These are phyloP conservation scores for Arachnomyces sp. DNA, from an alignment of 2,329 filamentous ascomycete genomes.

Conservation along the genomic window DNA sequence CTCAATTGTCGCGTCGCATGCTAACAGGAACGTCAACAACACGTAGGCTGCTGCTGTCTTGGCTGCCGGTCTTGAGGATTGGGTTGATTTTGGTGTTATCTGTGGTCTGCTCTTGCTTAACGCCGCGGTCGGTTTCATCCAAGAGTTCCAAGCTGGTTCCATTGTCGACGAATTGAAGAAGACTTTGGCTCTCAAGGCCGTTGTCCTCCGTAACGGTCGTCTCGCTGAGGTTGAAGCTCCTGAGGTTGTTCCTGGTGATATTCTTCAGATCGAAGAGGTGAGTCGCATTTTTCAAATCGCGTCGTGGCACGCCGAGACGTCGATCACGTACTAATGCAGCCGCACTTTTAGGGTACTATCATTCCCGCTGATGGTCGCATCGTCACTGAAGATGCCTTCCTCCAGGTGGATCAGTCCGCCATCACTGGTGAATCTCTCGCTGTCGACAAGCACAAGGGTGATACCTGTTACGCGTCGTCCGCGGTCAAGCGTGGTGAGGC, in stretches of 20 bases:
- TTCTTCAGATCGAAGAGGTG: constrained; percentile 76
- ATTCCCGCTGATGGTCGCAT: constrained; percentile 83
- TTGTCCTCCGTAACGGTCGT: constrained; percentile 72
- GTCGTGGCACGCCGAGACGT: neutral
- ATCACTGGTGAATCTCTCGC: constrained; percentile 89
- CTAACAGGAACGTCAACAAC: constrained; percentile 4
- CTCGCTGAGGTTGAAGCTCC: constrained; percentile 73
- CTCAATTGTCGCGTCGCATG: constrained; percentile 5
- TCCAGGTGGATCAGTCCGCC: constrained; percentile 86
- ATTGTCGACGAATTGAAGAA: constrained; percentile 90
- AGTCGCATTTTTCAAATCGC: constrained; percentile 13
- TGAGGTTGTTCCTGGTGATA: constrained; percentile 82
- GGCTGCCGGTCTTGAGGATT: constrained; percentile 75
- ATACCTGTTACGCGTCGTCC: constrained; percentile 77
- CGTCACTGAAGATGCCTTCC: constrained; percentile 73
- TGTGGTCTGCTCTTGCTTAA: constrained; percentile 76
- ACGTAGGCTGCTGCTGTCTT: constrained; percentile 63
- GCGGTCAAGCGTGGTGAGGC: constrained; percentile 86
- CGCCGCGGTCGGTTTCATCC: constrained; percentile 76
- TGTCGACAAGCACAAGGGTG: constrained; percentile 77
- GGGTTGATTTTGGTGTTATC: constrained; percentile 92
- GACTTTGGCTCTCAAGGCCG: constrained; percentile 78
- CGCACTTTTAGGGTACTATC: constrained; percentile 59
- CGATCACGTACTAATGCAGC: constrained; percentile 4
- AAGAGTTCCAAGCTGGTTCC: constrained; percentile 83